Evolutionary conservation across 73 alveolate species (phyloP).

Genomic region (Durusdinium trenchii): DNA sequence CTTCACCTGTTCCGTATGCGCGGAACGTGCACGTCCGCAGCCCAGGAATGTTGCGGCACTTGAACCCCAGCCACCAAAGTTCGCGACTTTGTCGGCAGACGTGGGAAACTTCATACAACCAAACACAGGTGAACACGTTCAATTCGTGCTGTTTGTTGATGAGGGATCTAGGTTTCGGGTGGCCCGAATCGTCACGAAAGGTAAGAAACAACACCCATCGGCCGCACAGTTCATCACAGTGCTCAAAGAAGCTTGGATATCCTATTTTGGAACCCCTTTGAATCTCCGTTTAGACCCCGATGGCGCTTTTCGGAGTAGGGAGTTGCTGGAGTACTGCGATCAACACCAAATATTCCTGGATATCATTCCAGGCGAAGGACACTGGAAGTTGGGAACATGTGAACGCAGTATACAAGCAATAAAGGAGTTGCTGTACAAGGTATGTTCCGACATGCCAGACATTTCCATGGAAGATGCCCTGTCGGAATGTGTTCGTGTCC

Average conservation of each 20-base stretch:
- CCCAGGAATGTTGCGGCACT: background rate
- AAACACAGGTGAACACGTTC: background rate
- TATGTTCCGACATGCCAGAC: background rate
- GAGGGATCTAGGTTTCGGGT: slow-evolving; percentile 45
- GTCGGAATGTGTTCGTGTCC: background rate
- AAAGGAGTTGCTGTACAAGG: background rate
- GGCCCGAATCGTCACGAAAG: background rate
- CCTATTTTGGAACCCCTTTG: background rate
- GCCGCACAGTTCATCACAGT: background rate
- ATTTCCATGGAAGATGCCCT: background rate
- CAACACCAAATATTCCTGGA: background rate
- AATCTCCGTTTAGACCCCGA: slow-evolving; percentile 9
- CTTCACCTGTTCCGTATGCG: background rate
- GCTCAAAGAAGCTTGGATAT: background rate
- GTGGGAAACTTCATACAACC: background rate
- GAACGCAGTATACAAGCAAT: background rate
- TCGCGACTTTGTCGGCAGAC: background rate
- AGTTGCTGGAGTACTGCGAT: background rate
- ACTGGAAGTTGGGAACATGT: slow-evolving; percentile 29
- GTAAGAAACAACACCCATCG: background rate
- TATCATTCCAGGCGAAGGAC: background rate
- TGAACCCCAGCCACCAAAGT: background rate
- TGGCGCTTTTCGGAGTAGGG: slow-evolving; percentile 14
- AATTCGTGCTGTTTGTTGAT: background rate
- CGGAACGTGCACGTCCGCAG: background rate